phyloP scores from a whole-genome alignment of 192 early-diverging fungal genomes.

The Podila epigama region DNA sequence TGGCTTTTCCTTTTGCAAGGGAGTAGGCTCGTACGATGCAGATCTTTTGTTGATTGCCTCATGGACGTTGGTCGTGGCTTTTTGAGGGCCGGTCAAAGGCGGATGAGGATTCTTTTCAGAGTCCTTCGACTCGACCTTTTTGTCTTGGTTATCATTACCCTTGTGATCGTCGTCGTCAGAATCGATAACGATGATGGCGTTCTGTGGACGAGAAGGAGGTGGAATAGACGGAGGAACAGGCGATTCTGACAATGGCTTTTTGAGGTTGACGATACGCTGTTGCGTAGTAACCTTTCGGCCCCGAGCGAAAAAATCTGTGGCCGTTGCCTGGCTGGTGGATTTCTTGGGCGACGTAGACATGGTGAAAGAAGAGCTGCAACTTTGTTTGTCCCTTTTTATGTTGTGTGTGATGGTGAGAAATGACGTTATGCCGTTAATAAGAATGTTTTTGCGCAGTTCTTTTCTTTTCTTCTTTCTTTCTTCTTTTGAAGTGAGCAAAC shows the following conservation, averaged over 20 bases:
- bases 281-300: conserved; percentile 13
- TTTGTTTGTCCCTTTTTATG: background rate
- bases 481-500: background rate
- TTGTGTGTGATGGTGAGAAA: background rate
- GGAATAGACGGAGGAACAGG: background rate
- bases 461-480: background rate
- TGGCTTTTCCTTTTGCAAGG: background rate
- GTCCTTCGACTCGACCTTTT: no score
- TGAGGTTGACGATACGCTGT: conserved; percentile 7
- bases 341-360: background rate
- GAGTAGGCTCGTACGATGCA: background rate
- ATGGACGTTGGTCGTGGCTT: no score
- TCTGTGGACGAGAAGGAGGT: background rate
- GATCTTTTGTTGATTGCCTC: background rate
- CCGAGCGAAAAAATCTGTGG: conserved; percentile 18
- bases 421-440: background rate
- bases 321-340: background rate
- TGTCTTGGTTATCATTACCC: background rate
- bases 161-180: background rate
- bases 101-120: no score
- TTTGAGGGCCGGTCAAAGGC: no score
- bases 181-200: background rate
- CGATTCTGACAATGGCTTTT: background rate
- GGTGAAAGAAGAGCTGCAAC: no score
- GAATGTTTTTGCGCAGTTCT: background rate